Percentiles rank a stretch among this genome's conserved stretches.
These are phyloP conservation scores for Phytophthora boehmeriae DNA, from an alignment of 352 stramenopile genomes.

Conservation along the genomic window DNA sequence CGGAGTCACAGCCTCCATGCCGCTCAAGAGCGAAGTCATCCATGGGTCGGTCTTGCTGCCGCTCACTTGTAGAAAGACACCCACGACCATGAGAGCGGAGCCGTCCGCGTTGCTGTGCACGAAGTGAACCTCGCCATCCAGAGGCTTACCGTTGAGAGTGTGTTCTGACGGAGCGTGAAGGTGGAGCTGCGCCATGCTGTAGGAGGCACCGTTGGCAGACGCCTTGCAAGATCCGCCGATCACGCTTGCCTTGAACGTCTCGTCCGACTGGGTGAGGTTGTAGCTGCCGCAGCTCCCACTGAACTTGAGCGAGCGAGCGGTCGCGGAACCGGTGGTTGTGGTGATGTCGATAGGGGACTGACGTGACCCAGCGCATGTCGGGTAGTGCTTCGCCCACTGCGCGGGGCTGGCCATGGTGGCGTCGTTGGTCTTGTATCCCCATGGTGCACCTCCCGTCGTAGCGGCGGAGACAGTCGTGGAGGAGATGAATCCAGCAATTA, in stretches of 20 bases:
- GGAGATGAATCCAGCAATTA: background rate
- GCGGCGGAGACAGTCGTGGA: conserved; percentile 1
- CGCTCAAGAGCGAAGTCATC: conserved; percentile 19
- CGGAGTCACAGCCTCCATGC: background rate
- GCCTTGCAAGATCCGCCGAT: conserved; percentile 2
- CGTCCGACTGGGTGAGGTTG: conserved; percentile 18
- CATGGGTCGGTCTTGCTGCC: conserved; percentile 11
- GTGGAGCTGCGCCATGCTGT: conserved; percentile 32
- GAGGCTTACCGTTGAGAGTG: conserved; percentile 28
- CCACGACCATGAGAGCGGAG: conserved; percentile 31
- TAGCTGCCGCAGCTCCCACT: conserved; percentile 17
- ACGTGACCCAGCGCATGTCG: conserved; percentile 12
- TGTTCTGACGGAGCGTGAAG: conserved; percentile 39
- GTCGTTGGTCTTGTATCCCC: conserved; percentile 17
- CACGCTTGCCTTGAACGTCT: conserved; percentile 18
- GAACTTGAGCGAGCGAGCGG: conserved; percentile 13
- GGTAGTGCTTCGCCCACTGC: conserved; percentile 17
- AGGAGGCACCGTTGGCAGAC: conserved; percentile 1
- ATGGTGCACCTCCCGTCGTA: background rate
- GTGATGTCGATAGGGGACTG: conserved; percentile 37
- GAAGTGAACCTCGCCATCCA: conserved; percentile 40
- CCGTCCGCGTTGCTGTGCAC: conserved; percentile 32
- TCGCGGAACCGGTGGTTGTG: background rate
- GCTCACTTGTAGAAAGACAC: conserved; percentile 10
- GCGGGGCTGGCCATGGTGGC: conserved; percentile 8